A percentile compares a stretch with the other conserved stretches of the same genome.
Evolutionary conservation across 306 rosid species (phyloP).

Genomic region (Gynostemma pentaphyllum): DNA sequence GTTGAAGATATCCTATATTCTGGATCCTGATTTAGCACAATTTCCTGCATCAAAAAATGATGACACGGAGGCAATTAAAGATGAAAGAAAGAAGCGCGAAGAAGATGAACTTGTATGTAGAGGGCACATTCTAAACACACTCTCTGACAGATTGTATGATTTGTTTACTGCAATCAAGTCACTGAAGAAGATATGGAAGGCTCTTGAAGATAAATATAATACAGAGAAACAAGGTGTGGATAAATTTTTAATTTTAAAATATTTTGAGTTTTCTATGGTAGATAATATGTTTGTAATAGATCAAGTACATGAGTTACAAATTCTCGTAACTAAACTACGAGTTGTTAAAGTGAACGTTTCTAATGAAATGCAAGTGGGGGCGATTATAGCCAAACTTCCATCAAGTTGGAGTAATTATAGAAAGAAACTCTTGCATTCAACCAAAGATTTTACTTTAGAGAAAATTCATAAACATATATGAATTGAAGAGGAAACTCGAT

Average conservation of each 20-base stretch:
- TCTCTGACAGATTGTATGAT: neutral
- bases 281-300: neutral
- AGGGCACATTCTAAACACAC: neutral
- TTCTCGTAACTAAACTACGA: neutral
- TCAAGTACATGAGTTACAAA: slow-evolving; percentile 6
- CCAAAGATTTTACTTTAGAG: neutral
- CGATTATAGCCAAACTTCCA: slow-evolving; percentile 2
- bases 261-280: slow-evolving; percentile 2
- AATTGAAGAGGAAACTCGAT: neutral
- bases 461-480: neutral
- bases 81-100: neutral
- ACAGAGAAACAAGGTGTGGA: neutral
- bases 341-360: neutral
- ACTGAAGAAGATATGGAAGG: neutral
- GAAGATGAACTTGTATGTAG: neutral
- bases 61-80: neutral
- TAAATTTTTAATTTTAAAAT: neutral
- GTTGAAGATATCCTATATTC: neutral
- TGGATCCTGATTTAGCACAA: neutral
- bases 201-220: neutral
- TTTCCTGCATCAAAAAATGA: neutral
- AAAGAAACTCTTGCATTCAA: neutral
- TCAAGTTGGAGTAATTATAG: neutral
- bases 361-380: neutral
- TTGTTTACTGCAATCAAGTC: neutral